Evolutionary conservation across 164 flowering plant species (phyloP), one percentile per base, ranked within the genome.

Genomic region (Umbellularia californica): DNA sequence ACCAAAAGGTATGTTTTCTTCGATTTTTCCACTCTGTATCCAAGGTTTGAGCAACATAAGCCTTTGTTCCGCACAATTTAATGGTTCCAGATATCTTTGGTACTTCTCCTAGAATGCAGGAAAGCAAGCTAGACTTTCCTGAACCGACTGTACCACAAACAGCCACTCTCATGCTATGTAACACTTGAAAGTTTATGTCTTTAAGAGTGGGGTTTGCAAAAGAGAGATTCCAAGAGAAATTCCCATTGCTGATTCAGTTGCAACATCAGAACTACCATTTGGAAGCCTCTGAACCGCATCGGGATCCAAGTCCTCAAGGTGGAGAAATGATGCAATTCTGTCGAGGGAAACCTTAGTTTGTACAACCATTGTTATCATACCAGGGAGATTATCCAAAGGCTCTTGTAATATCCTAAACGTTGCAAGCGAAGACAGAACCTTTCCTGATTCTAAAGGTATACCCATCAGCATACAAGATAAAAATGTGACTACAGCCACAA

Each of bases 1-100:
- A 23, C 93, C 92, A 76, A 92, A 94, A 82, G 92, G 80, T 65
- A 94, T 88, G 73, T 94, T 94, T 3, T 94, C 97, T 76, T 87
- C 91, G 41, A 94, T 87, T 77, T 79, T 94, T 5, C 95, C 94
- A 77, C 94, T 94, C 79, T 89, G 95, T 72, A 94, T 92, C 98
- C 98, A 94, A 27, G 98, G 89, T 3, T 75, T 94, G 98, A 68
- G 97, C 85, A 60, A 92, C 93, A 81, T 90, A 93, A 3, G 95
- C 94, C 81, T 87, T 93, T 19, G 84, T 83, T 20, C 98, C 98
- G 72, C 83, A 69, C 66, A 89, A 13, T 68, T 68, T 79, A 65
- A 86, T 28, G 2, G 65, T 68, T 28, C 90, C 92, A 60, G 88
- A 80, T 3, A 83, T 27, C 72, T 79, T 83, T 2, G 87, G 85